These are phyloP conservation scores for Brassica balearica DNA, from an alignment of 441 rosid genomes.

Conservation along the genomic window DNA sequence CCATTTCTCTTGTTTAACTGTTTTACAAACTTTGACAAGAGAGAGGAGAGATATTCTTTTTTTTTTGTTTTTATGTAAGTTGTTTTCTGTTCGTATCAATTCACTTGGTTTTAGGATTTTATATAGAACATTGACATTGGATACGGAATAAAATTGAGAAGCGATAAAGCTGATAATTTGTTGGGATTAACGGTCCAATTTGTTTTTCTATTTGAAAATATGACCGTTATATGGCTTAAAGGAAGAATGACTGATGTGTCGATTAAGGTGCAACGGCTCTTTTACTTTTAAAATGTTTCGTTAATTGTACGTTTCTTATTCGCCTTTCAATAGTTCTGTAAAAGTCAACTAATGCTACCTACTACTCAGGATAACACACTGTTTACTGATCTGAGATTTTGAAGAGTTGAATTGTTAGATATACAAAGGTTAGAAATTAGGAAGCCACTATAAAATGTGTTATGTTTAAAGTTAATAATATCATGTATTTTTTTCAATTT, in stretches of 20 bases:
- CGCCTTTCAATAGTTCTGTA: background rate
- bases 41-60: background rate
- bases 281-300: background rate
- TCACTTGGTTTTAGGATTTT: conserved; percentile 21
- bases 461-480: background rate
- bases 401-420: background rate
- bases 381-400: background rate
- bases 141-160: conserved; percentile 2
- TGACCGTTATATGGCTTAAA: conserved; percentile 34
- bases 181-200: conserved; percentile 39
- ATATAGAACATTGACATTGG: conserved; percentile 5
- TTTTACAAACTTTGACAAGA: background rate
- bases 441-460: background rate
- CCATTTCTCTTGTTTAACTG: conserved; percentile 13
- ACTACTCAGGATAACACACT: background rate
- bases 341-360: background rate
- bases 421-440: background rate
- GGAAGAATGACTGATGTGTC: conserved; percentile 1
- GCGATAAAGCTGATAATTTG: conserved; percentile 22
- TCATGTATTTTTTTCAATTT: background rate
- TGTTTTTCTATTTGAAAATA: background rate
- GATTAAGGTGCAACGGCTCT: conserved; percentile 23
- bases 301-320: background rate
- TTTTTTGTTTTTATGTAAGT: background rate
- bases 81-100: background rate